A percentile compares a stretch with the other conserved stretches of the same genome.
Evolutionary conservation across 108 stramenopile species (phyloP).

Genomic region (Skeletonema menzelii): DNA sequence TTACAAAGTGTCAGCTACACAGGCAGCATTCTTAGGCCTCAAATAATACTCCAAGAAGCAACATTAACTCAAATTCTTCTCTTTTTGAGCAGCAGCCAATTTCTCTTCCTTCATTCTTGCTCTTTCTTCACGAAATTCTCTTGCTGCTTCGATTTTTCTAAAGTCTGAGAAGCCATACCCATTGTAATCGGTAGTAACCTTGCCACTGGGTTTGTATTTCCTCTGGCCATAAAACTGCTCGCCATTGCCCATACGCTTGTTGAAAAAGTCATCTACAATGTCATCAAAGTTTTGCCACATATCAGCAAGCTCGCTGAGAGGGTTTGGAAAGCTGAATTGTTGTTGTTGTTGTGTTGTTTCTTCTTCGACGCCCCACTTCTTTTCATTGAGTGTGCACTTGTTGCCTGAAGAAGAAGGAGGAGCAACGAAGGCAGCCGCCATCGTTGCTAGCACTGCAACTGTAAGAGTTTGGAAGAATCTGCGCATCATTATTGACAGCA

Average conservation of each 20-base stretch:
- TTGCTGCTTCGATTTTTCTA: slow-evolving; percentile 64
- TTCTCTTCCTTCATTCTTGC: slow-evolving; percentile 45
- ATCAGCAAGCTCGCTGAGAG: slow-evolving; percentile 32
- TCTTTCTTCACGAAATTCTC: slow-evolving; percentile 68
- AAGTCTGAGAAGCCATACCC: slow-evolving; percentile 76
- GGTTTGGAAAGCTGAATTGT: slow-evolving; percentile 34
- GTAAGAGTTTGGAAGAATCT: background rate
- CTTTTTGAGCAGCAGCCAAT: slow-evolving; percentile 5
- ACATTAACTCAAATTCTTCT: background rate
- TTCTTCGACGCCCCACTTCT: slow-evolving; percentile 3
- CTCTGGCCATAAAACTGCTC: slow-evolving; percentile 71
- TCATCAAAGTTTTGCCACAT: slow-evolving; percentile 64
- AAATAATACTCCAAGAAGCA: background rate
- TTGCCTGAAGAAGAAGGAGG: background rate
- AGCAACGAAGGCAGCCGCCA: background rate
- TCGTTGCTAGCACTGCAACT: background rate
- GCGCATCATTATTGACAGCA: background rate
- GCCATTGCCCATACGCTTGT: slow-evolving; percentile 70
- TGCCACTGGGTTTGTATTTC: slow-evolving; percentile 78
- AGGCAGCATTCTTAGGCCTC: background rate
- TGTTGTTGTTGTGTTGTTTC: background rate
- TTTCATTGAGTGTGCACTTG: slow-evolving; percentile 1
- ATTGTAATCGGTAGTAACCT: slow-evolving; percentile 71
- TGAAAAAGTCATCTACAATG: slow-evolving; percentile 81
- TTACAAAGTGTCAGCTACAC: background rate